Evolutionary conservation across 176 grass and related monocot genomes (phyloP).

Genomic region (Triticum timopheevii): DNA sequence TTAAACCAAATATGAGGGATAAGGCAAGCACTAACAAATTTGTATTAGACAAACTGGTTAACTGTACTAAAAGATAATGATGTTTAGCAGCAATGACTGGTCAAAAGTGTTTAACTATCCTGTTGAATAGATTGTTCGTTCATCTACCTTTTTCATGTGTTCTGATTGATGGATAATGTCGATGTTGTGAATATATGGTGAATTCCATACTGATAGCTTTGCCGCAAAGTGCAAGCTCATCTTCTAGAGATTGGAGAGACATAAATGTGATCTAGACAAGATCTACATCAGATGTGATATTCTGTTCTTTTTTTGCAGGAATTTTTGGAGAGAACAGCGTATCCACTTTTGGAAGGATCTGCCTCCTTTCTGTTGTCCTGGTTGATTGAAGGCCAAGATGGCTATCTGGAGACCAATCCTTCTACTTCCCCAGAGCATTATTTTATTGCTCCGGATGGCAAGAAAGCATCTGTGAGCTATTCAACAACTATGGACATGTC

Average conservation of each 20-base stretch:
- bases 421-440: constrained; percentile 92
- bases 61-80: not conserved
- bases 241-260: not conserved
- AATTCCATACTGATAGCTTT: not conserved
- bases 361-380: constrained; percentile 85
- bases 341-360: constrained; percentile 80
- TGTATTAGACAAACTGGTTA: not conserved
- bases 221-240: not conserved
- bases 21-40: constrained; percentile 11
- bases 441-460: constrained; percentile 83
- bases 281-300: constrained; percentile 1
- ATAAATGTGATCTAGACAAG: not conserved
- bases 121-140: not conserved
- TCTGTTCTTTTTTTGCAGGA: constrained; percentile 33
- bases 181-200: not conserved
- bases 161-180: constrained; percentile 8
- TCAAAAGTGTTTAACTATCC: not conserved
- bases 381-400: constrained; percentile 60
- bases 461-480: constrained; percentile 79
- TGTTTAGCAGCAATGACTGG: not conserved
- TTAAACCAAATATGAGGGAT: constrained; percentile 2
- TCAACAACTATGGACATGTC: constrained; percentile 92
- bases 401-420: constrained; percentile 78
- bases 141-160: not conserved
- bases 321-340: constrained; percentile 80